Conservation (phyloP, 2,329 filamentous ascomycete species). For the Proliferodiscus dingleyae region DNA sequence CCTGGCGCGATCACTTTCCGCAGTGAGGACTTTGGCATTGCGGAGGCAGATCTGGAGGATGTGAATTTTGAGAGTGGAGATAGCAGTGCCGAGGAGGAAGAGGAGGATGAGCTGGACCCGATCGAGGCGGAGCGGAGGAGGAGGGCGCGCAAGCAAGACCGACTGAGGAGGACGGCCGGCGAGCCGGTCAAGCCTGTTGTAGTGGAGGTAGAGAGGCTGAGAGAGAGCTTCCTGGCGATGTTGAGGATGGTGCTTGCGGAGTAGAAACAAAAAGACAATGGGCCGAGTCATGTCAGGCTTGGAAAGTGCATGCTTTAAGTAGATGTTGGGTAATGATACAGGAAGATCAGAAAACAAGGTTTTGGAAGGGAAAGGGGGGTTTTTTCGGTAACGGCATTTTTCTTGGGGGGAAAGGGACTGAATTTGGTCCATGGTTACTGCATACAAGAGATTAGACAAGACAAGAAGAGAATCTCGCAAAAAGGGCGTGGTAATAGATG, state of each 20-base stretch:
- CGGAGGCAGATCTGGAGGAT: conserved; percentile 81
- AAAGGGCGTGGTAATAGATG: no score
- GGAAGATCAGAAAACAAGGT: no score
- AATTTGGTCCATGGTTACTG: no score
- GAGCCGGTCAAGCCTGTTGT: conserved; percentile 79
- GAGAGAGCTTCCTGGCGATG: conserved; percentile 76
- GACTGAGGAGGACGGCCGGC: conserved; percentile 72
- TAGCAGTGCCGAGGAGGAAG: conserved; percentile 57
- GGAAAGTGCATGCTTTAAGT: no score
- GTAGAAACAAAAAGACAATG: no score
- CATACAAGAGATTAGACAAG: no score
- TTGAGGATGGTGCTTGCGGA: conserved; percentile 74
- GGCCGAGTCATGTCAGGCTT: no score
- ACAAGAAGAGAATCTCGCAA: no score
- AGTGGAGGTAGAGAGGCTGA: conserved; percentile 73
- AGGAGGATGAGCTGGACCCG: conserved; percentile 76
- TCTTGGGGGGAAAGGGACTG: no score
- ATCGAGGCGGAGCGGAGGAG: conserved; percentile 81
- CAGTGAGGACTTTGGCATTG: conserved; percentile 82
- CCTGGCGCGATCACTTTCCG: conserved; percentile 60
- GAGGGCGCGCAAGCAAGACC: conserved; percentile 71
- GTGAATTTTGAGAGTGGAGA: conserved; percentile 72
- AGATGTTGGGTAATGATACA: no score
- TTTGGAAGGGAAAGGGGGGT: no score
- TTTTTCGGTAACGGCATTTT: no score